Evolutionary conservation across 2,329 filamentous ascomycete species (phyloP).

Genomic region (Colletotrichum ledebouriae): DNA sequence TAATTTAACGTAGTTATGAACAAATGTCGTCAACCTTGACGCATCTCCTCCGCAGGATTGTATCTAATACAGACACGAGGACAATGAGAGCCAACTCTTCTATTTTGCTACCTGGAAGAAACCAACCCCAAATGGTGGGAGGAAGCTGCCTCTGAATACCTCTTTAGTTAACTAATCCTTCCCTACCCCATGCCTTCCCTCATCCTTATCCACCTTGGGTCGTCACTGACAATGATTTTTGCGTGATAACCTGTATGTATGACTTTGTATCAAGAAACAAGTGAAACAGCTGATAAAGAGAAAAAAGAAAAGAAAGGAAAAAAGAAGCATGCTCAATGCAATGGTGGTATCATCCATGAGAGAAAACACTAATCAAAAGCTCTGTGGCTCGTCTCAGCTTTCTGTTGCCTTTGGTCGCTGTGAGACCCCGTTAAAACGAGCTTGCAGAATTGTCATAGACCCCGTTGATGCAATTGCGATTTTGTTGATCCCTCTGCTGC

Average conservation of each 20-base stretch:
- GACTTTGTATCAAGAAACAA: conserved; percentile 41
- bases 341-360: conserved; percentile 60
- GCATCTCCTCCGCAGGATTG: background rate
- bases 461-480: conserved; percentile 40
- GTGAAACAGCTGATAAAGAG: conserved; percentile 36
- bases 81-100: conserved; percentile 32
- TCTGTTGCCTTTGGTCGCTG: conserved; percentile 41
- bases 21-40: background rate
- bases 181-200: background rate
- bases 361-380: conserved; percentile 43
- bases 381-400: conserved; percentile 41
- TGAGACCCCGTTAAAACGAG: conserved; percentile 38
- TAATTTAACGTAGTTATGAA: conserved; percentile 41
- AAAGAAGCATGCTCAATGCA: conserved; percentile 54
- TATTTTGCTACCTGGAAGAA: conserved; percentile 35
- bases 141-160: conserved; percentile 29
- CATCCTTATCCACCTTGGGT: conserved; percentile 14
- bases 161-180: conserved; percentile 23
- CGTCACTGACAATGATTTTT: conserved; percentile 37
- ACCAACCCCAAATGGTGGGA: conserved; percentile 12
- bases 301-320: conserved; percentile 44
- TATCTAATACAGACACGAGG: background rate
- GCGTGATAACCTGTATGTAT: conserved; percentile 41
- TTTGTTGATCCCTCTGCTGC: conserved; percentile 25
- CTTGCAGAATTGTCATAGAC: conserved; percentile 41